Conservation (phyloP, 306 rosid species). For the Albizia julibrissin region DNA sequence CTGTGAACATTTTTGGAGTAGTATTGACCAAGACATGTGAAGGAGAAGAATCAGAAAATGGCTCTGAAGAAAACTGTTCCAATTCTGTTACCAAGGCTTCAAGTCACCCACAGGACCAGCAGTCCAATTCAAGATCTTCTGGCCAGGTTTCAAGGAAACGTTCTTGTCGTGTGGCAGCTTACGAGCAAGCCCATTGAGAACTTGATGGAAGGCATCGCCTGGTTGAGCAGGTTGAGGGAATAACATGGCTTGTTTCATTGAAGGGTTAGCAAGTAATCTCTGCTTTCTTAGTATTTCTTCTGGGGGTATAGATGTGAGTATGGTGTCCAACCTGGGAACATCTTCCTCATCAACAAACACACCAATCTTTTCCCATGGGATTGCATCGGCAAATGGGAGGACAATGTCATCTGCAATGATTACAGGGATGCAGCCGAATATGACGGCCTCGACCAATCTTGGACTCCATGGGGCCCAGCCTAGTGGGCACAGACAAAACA, state of each 20-base stretch:
- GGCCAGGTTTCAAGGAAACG: slow-evolving; percentile 63
- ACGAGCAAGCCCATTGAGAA: slow-evolving; percentile 90
- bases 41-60: slow-evolving; percentile 28
- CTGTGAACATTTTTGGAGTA: slow-evolving; percentile 36
- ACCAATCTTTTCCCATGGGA: slow-evolving; percentile 98
- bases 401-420: slow-evolving; percentile 97
- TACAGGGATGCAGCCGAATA: slow-evolving; percentile 97
- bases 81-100: slow-evolving; percentile 70
- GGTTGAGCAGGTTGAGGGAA: slow-evolving; percentile 93
- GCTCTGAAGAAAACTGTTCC: slow-evolving; percentile 16
- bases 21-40: slow-evolving; percentile 21
- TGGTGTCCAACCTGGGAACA: slow-evolving; percentile 82
- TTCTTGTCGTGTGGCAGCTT: slow-evolving; percentile 74
- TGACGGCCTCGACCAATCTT: slow-evolving; percentile 91
- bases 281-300: slow-evolving; percentile 85
- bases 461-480: slow-evolving; percentile 99
- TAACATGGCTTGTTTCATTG: slow-evolving; percentile 98
- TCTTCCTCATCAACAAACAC: slow-evolving; percentile 84
- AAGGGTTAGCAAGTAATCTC: slow-evolving; percentile 93
- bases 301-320: slow-evolving; percentile 87
- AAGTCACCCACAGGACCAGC: slow-evolving; percentile 91
- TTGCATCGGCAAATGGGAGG: slow-evolving; percentile 97
- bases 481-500: slow-evolving; percentile 94
- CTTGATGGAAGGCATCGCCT: slow-evolving; percentile 95
- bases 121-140: slow-evolving; percentile 87